Base-by-base conservation (phyloP, 495 filamentous ascomycete genomes). In the Collariella sp. region DNA sequence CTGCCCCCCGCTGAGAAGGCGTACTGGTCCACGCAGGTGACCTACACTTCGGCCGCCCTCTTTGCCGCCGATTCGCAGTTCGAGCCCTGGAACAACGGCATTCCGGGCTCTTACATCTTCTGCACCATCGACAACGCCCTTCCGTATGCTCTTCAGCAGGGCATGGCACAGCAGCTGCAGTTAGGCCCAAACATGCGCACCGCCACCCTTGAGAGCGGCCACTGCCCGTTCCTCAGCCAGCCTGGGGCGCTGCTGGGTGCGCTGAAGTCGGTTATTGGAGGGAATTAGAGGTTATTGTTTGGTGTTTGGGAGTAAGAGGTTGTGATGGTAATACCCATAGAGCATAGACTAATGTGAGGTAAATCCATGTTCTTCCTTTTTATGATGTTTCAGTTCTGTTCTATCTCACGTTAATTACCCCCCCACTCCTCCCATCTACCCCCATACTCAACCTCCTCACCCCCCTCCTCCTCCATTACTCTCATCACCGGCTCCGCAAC, bases 81-180 rank as follows among this genome's bases (percentile, higher is more conserved):
- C 22, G 36, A 41, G 23, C 48, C 48, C 4, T 50, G 48, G 48
- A 50, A 31, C 48, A 50, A 50, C 36, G 48, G 48, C 23, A 50
- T 50, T 9, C 48, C 48, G 3, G 36, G 48, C 36, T 22, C 48
- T n/a, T 50, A 41, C 36, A 50, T 50, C 36, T 50, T 50, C 24
- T n/a, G 40, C 35, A 50, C 36, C 7, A 1, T 50, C 33, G 48
- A 50, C 48, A 50, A 50, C 36, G 48, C 48, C 36, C 36, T 50
- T 7, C 48, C 48, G 11, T 20, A 18, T 23, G 3, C 39, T 3
- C 48, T 50, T 1, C 48, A 50, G 38, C 48, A 50, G 24, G 36
- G 5, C n/a, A 50, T 50, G 48, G 35, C 48, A 22, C 22, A 41
- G 48, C 48, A 50, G 48, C 22, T 50, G 22, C 20, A 50, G 47